Base-by-base conservation (phyloP, 192 early-diverging fungal genomes). In the Podila clonocystis region DNA sequence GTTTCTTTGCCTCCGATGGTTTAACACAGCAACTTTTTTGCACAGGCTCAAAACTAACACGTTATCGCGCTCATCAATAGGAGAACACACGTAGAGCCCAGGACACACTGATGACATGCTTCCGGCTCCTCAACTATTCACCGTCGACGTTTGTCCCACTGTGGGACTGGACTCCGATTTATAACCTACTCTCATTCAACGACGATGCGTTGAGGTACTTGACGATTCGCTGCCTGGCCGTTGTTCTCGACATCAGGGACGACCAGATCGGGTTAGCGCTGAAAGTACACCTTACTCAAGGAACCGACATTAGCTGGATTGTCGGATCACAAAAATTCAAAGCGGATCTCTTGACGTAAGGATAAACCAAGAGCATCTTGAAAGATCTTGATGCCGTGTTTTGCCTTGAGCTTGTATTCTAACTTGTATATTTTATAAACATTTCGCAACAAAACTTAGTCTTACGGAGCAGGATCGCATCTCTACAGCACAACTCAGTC, bases 101-200 rank as follows among this genome's bases (percentile, higher is more conserved):
- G 66, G 67, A 72, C 45, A 71, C 88, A 29, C 58, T 90, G 41
- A 65, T 87, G 73, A 90, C 87, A 24, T 75, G 83, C 17, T 88
- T 86, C 73, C 80, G 85, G 68, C 76, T 90, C 34, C 60, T 90
- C 36, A 78, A 60, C 36, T 87, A 84, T 74, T 88, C 89, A 34
- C 65, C 62, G 29, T 68, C 62, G 20, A 90, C 83, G 17, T 90
- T 90, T 73, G 58, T 57, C 12, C 58, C 72, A 24, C 58, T 90
- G n/a, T 90, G 89, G 89, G 84, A 88, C 64, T 88, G 87, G 87
- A 83, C 82, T 15, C 79, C 87, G 4, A 34, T 90, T 9, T 86
- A 85, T 67, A 72, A 77, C 74, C 68, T 88, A 29, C 59, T 90
- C 17, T 55, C 60, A 41, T 80, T 74, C 72, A 76, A 73, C 31